Evolutionary conservation across 2,329 filamentous ascomycete genomes (phyloP).

Genomic region (Diaporthe capsici): DNA sequence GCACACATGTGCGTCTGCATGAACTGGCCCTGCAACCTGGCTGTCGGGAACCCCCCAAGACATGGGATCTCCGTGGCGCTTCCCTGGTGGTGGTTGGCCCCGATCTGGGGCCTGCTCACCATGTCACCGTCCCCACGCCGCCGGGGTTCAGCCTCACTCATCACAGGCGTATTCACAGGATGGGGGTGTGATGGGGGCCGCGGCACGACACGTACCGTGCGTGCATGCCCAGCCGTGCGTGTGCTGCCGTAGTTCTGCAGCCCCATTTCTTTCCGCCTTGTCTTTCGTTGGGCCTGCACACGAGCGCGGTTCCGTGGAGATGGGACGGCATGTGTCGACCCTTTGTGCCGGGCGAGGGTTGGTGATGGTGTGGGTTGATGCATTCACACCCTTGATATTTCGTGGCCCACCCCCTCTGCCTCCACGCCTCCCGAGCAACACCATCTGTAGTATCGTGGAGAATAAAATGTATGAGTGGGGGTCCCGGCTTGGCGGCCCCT

Average conservation of each 20-base stretch:
- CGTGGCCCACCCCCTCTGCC: not conserved
- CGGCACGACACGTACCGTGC: slow-evolving; percentile 2
- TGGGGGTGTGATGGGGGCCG: not conserved
- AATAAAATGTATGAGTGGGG: not conserved
- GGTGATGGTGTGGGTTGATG: not conserved
- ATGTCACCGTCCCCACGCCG: not conserved
- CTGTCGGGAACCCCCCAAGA: not conserved
- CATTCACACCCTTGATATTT: not conserved
- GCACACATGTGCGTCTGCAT: not conserved
- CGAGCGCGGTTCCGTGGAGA: not conserved
- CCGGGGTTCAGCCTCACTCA: not conserved
- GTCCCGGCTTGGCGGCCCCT: not conserved
- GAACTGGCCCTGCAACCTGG: not conserved
- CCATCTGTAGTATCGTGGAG: slow-evolving; percentile 5
- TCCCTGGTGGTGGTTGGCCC: not conserved
- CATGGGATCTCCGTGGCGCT: not conserved
- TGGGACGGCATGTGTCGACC: not conserved
- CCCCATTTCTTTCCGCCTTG: not conserved
- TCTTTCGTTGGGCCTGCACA: not conserved
- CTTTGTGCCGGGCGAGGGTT: not conserved
- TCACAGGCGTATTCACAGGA: not conserved
- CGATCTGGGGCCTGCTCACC: not conserved
- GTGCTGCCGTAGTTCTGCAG: not conserved
- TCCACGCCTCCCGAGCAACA: not conserved
- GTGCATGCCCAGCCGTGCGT: slow-evolving; percentile 3